A percentile compares a stretch with the other conserved stretches of the same genome.
These are phyloP conservation scores for Saururus chinensis DNA, from an alignment of 164 flowering plant genomes.

Conservation along the genomic window DNA sequence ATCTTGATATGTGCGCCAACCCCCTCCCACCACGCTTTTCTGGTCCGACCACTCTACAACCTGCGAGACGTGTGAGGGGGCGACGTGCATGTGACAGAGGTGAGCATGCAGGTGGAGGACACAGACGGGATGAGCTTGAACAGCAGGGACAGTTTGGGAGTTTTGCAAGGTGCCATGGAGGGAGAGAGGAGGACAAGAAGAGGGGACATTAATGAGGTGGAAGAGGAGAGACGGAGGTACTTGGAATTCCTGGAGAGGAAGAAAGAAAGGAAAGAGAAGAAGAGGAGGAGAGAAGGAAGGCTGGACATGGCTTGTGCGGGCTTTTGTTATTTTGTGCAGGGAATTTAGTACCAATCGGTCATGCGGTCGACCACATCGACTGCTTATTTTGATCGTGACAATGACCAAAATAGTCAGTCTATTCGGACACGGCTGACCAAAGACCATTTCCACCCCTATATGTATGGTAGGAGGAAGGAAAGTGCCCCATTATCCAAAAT, in stretches of 20 bases:
- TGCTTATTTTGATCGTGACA: no score
- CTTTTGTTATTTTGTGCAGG: slow-evolving; percentile 15
- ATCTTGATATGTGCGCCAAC: no score
- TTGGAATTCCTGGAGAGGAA: slow-evolving; percentile 26
- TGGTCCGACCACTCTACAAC: no score
- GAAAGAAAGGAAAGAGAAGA: slow-evolving; percentile 21
- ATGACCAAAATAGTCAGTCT: no score
- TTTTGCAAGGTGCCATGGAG: slow-evolving; percentile 27
- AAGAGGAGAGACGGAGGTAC: slow-evolving; percentile 15
- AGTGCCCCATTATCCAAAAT: no score
- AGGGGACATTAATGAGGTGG: slow-evolving; percentile 12
- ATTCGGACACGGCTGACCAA: no score
- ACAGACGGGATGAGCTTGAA: slow-evolving; percentile 49
- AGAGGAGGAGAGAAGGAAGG: slow-evolving; percentile 22
- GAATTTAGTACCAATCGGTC: no score
- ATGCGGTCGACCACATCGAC: no score
- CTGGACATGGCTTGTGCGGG: slow-evolving; percentile 29
- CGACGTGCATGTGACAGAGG: slow-evolving; percentile 47
- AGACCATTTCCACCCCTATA: no score
- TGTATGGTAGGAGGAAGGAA: no score
- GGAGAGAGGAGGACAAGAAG: slow-evolving; percentile 8
- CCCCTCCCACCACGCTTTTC: no score
- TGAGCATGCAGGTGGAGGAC: slow-evolving; percentile 58
- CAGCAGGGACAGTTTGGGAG: slow-evolving; percentile 47
- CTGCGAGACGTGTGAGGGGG: slow-evolving; percentile 31